phyloP scores from a whole-genome alignment of 352 stramenopile genomes.

The Globisporangium viniferum region DNA sequence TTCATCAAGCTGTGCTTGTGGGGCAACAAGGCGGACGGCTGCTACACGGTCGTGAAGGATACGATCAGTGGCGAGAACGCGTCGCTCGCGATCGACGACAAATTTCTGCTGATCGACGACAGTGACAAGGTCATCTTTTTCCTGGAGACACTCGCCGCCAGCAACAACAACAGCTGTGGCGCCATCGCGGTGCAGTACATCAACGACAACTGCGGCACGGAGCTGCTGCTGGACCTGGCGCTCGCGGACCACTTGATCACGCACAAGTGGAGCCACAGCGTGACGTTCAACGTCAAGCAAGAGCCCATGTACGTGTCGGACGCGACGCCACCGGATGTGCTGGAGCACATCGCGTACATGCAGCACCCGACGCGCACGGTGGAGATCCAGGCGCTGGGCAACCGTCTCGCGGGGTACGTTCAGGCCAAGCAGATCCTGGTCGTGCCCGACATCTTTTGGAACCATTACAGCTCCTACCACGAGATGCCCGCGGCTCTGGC shows the following conservation, averaged over 20 bases:
- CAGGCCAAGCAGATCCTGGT: slow-evolving; percentile 20
- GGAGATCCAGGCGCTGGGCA: slow-evolving; percentile 45
- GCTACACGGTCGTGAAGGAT: slow-evolving; percentile 73
- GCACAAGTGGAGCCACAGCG: slow-evolving; percentile 40
- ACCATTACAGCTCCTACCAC: slow-evolving; percentile 73
- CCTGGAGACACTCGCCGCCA: slow-evolving; percentile 22
- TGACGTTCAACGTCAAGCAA: slow-evolving; percentile 72
- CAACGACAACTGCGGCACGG: slow-evolving; percentile 79
- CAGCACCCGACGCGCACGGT: slow-evolving; percentile 25
- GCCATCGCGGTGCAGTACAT: slow-evolving; percentile 45
- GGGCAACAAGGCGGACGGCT: slow-evolving; percentile 77
- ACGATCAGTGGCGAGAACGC: slow-evolving; percentile 53
- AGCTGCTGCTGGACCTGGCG: slow-evolving; percentile 65
- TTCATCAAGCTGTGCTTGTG: slow-evolving; percentile 74
- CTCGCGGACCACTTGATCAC: slow-evolving; percentile 62
- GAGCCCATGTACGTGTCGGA: slow-evolving; percentile 84
- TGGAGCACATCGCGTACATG: slow-evolving; percentile 62
- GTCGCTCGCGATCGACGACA: slow-evolving; percentile 58
- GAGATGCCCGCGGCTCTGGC: slow-evolving; percentile 56
- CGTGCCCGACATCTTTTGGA: slow-evolving; percentile 51
- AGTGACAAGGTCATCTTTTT: slow-evolving; percentile 45
- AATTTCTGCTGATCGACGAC: slow-evolving; percentile 57
- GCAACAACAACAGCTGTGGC: no score
- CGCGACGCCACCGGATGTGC: slow-evolving; percentile 51
- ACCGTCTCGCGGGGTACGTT: slow-evolving; percentile 37